phyloP scores from a whole-genome alignment of 2,329 filamentous ascomycete genomes.

The Microdochium trichocladiopsis region DNA sequence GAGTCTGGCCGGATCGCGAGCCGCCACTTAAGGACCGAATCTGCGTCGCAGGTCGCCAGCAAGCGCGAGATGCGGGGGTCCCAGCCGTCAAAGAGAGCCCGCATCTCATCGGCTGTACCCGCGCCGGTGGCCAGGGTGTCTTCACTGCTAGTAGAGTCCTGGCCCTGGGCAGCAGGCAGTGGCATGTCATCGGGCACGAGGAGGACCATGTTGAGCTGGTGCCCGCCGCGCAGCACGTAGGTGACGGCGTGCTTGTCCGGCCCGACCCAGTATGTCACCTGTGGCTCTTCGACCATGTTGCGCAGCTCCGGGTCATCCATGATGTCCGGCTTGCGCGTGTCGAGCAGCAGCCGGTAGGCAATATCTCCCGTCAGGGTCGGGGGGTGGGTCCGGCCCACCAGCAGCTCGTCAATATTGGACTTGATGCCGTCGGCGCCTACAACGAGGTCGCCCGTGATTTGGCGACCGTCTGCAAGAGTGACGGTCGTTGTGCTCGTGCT shows the following conservation, averaged over 20 bases:
- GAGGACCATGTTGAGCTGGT: slow-evolving; percentile 59
- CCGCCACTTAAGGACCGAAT: too few relatives aligned
- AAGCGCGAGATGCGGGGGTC: slow-evolving; percentile 47
- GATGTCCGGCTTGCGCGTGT: neutral
- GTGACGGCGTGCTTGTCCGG: slow-evolving; percentile 53
- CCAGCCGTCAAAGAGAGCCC: slow-evolving; percentile 52
- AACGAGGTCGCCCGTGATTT: too few relatives aligned
- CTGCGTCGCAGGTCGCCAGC: too few relatives aligned
- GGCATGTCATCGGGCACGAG: slow-evolving; percentile 58
- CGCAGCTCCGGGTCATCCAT: slow-evolving; percentile 44
- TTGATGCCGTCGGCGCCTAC: too few relatives aligned
- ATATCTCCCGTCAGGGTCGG: slow-evolving; percentile 63
- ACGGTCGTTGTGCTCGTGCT: too few relatives aligned
- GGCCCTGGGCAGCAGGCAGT: too few relatives aligned
- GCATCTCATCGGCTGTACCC: slow-evolving; percentile 55
- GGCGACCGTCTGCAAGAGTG: too few relatives aligned
- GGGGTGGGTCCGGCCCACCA: too few relatives aligned
- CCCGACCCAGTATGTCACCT: slow-evolving; percentile 57
- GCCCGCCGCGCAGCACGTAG: slow-evolving; percentile 52
- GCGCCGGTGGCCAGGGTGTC: too few relatives aligned
- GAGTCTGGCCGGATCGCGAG: too few relatives aligned
- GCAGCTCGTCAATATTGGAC: too few relatives aligned
- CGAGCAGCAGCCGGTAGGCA: slow-evolving; percentile 55
- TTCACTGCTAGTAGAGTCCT: too few relatives aligned
- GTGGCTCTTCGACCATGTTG: slow-evolving; percentile 44